Base-by-base conservation (phyloP, 768 basidiomycete genomes). In the Boletus tomentosulus region DNA sequence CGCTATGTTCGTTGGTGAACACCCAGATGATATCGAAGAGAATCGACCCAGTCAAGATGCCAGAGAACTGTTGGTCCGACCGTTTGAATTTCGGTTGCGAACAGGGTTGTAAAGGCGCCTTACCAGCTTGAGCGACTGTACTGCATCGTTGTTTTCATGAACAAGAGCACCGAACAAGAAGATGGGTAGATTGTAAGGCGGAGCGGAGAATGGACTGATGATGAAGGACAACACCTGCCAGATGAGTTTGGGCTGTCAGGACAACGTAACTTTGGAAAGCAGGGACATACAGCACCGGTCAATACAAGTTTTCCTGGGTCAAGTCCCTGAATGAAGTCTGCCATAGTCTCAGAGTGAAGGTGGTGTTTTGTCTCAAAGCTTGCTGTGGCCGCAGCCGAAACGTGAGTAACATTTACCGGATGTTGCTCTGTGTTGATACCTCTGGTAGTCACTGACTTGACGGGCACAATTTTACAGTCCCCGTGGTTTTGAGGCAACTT, bases 151-250 rank as follows among this genome's bases (percentile, higher is more conserved):
- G 52, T 76, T 81, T 62, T 92, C 90, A 62, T 87, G 84, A 0
- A 78, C 84, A 66, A 89, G 85, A 2, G 74, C 71, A 1, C 91
- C 91, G 57, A 91, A 92, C 25, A 93, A 76, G 58, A 90, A 86
- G 49, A 93, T 75, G n/a, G 91, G 84, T 22, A 93, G 74, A 65
- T 93, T 93, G 68, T 93, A 93, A 2, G 76, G 65, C 2, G 89
- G 87, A 1, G 81, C 71, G 0, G 73, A 58, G 64, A 83, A 87
- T 5, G 84, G 75, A 54, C 73, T 72, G 43, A 81, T 71, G 44
- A 77, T 46, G 57, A 88, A 85, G 13, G 88, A 84, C 27, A 92
- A 69, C 27, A 71, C 75, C 89, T 90, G 59, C 35, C 2, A 49
- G 38, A 34, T 15, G 19, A n/a, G n/a, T 22, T 16, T 25, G 12